Percentiles rank a stretch among this genome's conserved stretches.
Conservation (phyloP, 2,329 filamentous ascomycete genomes). For the Pseudogymnoascus sp. region DNA sequence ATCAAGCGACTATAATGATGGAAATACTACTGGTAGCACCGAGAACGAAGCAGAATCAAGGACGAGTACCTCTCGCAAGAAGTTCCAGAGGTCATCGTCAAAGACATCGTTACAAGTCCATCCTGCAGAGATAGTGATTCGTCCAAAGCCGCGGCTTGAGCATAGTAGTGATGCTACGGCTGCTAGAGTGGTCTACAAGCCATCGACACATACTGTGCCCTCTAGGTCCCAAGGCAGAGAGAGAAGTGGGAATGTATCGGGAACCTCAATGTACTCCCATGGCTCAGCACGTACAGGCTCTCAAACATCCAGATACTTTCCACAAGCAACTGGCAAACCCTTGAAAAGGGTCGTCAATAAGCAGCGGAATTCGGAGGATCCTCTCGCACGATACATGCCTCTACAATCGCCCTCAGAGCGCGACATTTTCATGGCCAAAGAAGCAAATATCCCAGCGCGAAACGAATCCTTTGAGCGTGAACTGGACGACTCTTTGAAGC, state of each 20-base stretch:
- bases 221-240: neutral
- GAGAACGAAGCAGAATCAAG: neutral
- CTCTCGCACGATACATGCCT: neutral
- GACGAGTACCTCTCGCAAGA: neutral
- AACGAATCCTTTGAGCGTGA: neutral
- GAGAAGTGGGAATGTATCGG: neutral
- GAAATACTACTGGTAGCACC: neutral
- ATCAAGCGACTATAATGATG: conserved; percentile 15
- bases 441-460: neutral
- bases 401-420: neutral
- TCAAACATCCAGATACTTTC: neutral
- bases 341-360: neutral
- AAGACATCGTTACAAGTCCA: neutral
- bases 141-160: neutral
- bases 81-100: neutral
- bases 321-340: neutral
- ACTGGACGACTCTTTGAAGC: neutral
- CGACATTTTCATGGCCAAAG: neutral
- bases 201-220: neutral
- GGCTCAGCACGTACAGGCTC: neutral
- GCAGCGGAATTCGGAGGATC: neutral
- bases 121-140: neutral
- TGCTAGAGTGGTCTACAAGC: neutral
- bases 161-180: neutral
- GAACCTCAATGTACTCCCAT: neutral